Percentiles rank a stretch among this genome's conserved stretches.
Evolutionary conservation across 2,329 filamentous ascomycete genomes (phyloP).

Genomic region (Penicillium sp.): DNA sequence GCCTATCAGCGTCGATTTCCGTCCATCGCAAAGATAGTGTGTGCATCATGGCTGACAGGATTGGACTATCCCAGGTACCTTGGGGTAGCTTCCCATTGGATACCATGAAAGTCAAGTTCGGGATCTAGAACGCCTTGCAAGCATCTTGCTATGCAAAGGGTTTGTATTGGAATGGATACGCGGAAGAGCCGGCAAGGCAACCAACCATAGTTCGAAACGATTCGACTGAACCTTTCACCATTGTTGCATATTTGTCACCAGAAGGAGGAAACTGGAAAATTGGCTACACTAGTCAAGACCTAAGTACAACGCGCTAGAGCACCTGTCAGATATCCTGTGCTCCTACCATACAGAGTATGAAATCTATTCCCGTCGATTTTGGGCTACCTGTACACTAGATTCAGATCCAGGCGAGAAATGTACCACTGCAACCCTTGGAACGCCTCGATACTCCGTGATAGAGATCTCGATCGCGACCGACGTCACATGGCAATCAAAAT

Average conservation of each 20-base stretch:
- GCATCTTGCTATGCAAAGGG: not conserved
- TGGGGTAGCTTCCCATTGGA: not conserved
- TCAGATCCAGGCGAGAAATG: constrained; percentile 3
- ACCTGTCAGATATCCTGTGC: not conserved
- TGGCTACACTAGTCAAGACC: too few relatives aligned
- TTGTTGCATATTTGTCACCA: not conserved
- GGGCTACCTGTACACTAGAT: not conserved
- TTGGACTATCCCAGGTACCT: not conserved
- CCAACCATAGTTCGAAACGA: not conserved
- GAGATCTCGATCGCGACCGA: not conserved
- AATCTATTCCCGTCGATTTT: not conserved
- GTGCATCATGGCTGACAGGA: too few relatives aligned
- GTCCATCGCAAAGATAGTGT: too few relatives aligned
- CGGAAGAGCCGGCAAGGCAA: not conserved
- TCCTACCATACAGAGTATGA: not conserved
- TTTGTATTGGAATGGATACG: not conserved
- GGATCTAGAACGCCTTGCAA: not conserved
- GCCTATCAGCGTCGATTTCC: too few relatives aligned
- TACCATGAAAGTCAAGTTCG: not conserved
- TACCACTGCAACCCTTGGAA: not conserved
- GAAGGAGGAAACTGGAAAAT: too few relatives aligned
- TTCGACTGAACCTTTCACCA: not conserved
- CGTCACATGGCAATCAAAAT: constrained; percentile 9
- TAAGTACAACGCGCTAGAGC: too few relatives aligned
- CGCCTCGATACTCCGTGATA: too few relatives aligned